These are phyloP conservation scores for Boletellus ananas DNA, from an alignment of 768 basidiomycete species.

Conservation along the genomic window DNA sequence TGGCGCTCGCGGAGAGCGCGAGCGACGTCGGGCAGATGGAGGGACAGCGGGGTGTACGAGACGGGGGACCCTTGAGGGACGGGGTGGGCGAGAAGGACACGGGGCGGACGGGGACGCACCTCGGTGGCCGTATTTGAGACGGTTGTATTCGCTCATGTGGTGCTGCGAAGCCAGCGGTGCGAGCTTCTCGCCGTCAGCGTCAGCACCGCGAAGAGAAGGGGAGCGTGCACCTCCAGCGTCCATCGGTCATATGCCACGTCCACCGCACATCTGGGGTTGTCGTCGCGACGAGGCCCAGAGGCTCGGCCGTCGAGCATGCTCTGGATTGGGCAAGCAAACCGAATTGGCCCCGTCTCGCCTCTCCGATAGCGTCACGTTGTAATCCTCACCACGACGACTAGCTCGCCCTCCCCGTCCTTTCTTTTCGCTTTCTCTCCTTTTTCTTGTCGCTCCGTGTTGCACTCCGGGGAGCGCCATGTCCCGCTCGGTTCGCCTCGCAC, in stretches of 20 bases:
- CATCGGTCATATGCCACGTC: slow-evolving; percentile 18
- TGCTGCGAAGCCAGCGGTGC: slow-evolving; percentile 67
- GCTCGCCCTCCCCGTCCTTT: neutral
- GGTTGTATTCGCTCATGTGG: slow-evolving; percentile 67
- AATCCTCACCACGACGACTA: too few relatives aligned
- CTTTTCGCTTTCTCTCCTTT: neutral
- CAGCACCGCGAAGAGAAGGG: neutral
- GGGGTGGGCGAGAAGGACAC: neutral
- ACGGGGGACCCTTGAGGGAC: slow-evolving; percentile 47
- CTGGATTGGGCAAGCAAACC: neutral
- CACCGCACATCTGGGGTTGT: neutral
- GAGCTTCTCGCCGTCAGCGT: slow-evolving; percentile 35
- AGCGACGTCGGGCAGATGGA: slow-evolving; percentile 58
- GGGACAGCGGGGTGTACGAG: slow-evolving; percentile 58
- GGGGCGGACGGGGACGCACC: slow-evolving; percentile 17
- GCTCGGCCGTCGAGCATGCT: neutral
- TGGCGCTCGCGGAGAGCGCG: slow-evolving; percentile 52
- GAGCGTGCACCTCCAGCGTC: slow-evolving; percentile 18
- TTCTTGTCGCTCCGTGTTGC: too few relatives aligned
- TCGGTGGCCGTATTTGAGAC: slow-evolving; percentile 58
- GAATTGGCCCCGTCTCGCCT: neutral
- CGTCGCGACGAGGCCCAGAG: too few relatives aligned
- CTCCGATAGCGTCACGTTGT: too few relatives aligned
- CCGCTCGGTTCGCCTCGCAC: slow-evolving; percentile 18
- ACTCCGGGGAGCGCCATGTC: slow-evolving; percentile 14